Conservation (phyloP, 345 rosid genomes). For the Rhodamnia rubescens region DNA sequence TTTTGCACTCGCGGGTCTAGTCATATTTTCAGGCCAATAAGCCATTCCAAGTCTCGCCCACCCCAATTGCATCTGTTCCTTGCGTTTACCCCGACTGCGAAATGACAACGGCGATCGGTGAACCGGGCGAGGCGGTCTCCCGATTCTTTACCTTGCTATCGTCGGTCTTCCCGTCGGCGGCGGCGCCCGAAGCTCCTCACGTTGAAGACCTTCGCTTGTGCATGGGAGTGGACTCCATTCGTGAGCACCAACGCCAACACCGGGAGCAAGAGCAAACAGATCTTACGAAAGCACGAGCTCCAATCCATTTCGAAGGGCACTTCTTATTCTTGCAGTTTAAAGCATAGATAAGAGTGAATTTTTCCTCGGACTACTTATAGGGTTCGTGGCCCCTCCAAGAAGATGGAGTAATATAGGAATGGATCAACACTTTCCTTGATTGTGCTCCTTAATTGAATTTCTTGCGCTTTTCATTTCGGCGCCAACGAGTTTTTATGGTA, state of each 20-base stretch:
- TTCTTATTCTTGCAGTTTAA: background rate
- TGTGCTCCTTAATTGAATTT: background rate
- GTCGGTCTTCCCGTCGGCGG: constrained; percentile 7
- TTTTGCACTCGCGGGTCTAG: too few relatives aligned
- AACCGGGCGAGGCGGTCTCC: background rate
- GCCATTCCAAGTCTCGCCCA: too few relatives aligned
- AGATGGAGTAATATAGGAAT: background rate
- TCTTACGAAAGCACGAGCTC: background rate
- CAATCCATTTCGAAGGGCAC: background rate
- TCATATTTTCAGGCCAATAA: too few relatives aligned
- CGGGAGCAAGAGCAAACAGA: background rate
- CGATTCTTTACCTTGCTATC: background rate
- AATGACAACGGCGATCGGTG: too few relatives aligned
- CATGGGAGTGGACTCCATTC: background rate
- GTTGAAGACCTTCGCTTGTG: background rate
- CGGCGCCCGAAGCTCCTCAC: constrained; percentile 16
- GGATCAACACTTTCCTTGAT: background rate
- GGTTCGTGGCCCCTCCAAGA: background rate
- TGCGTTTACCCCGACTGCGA: too few relatives aligned
- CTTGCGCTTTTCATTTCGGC: background rate
- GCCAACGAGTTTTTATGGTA: background rate
- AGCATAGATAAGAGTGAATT: background rate
- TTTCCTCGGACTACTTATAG: background rate
- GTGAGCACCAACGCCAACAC: background rate
- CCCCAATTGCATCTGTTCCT: too few relatives aligned